These are phyloP conservation scores for Carex kokanica DNA, from an alignment of 176 grass and related monocot genomes.

Conservation along the genomic window DNA sequence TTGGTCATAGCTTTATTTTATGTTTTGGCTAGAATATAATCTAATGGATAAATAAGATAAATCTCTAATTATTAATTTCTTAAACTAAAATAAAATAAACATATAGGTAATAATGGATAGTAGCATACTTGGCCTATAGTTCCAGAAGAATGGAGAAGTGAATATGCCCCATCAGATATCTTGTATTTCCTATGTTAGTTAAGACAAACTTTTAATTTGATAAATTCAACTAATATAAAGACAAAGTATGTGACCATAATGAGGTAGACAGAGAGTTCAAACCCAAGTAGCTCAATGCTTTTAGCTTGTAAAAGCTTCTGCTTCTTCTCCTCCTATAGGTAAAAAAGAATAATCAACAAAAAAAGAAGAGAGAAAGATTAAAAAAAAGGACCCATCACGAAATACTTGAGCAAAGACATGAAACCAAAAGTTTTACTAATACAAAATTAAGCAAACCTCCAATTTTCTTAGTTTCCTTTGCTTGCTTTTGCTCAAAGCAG, in stretches of 20 bases:
- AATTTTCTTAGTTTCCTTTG: constrained; percentile 67
- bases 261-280: constrained; percentile 30
- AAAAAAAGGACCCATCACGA: background rate
- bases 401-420: background rate
- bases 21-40: background rate
- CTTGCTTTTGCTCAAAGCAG: constrained; percentile 73
- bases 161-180: constrained; percentile 59
- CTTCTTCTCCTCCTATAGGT: constrained; percentile 64
- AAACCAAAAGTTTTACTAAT: no score
- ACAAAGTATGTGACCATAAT: constrained; percentile 21
- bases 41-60: background rate
- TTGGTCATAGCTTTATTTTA: background rate
- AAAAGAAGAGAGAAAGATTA: background rate
- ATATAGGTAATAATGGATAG: background rate
- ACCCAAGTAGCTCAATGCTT: constrained; percentile 73
- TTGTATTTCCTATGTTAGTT: constrained; percentile 57
- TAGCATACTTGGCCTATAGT: constrained; percentile 75
- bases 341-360: constrained; percentile 13
- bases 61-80: background rate
- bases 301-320: constrained; percentile 63
- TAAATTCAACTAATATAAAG: background rate
- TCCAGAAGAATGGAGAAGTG: constrained; percentile 75
- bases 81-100: background rate
- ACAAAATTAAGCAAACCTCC: constrained; percentile 40
- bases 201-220: background rate